These are phyloP conservation scores for Phytophthora chlamydospora DNA, from an alignment of 352 stramenopile genomes.

Conservation along the genomic window DNA sequence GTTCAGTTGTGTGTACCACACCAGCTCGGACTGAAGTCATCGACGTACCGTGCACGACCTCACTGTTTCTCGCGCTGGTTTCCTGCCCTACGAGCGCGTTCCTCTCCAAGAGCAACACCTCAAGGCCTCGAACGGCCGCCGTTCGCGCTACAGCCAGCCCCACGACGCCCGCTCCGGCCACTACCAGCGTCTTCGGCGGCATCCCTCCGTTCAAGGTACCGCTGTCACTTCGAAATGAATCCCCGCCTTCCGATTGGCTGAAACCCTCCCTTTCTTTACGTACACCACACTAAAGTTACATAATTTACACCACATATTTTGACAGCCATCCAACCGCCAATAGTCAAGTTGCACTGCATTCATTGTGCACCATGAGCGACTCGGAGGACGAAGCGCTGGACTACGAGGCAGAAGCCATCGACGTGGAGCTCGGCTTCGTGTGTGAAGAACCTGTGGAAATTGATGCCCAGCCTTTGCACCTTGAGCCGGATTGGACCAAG, in stretches of 20 bases:
- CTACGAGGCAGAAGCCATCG: slow-evolving; percentile 36
- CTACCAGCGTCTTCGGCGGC: slow-evolving; percentile 62
- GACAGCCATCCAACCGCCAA: slow-evolving; percentile 5
- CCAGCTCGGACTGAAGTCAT: not conserved
- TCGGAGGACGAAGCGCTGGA: slow-evolving; percentile 53
- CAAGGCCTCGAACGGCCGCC: slow-evolving; percentile 55
- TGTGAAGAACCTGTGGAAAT: slow-evolving; percentile 35
- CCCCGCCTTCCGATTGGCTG: slow-evolving; percentile 1
- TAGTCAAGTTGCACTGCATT: not conserved
- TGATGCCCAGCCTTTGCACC: slow-evolving; percentile 46
- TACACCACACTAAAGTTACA: not conserved
- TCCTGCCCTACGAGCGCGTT: slow-evolving; percentile 84
- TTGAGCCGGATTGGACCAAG: slow-evolving; percentile 73
- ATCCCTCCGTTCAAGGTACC: slow-evolving; percentile 1
- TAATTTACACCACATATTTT: slow-evolving; percentile 8
- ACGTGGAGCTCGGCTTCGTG: slow-evolving; percentile 83
- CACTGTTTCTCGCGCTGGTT: slow-evolving; percentile 92
- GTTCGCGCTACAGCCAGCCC: slow-evolving; percentile 73
- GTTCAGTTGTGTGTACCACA: slow-evolving; percentile 22
- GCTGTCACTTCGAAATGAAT: slow-evolving; percentile 9
- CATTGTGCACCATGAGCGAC: slow-evolving; percentile 43
- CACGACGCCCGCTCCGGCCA: slow-evolving; percentile 79
- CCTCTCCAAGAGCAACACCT: slow-evolving; percentile 91
- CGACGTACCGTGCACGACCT: slow-evolving; percentile 93
- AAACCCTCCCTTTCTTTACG: not conserved